Conservation (phyloP, 345 rosid genomes). For the Aquilaria malaccensis region DNA sequence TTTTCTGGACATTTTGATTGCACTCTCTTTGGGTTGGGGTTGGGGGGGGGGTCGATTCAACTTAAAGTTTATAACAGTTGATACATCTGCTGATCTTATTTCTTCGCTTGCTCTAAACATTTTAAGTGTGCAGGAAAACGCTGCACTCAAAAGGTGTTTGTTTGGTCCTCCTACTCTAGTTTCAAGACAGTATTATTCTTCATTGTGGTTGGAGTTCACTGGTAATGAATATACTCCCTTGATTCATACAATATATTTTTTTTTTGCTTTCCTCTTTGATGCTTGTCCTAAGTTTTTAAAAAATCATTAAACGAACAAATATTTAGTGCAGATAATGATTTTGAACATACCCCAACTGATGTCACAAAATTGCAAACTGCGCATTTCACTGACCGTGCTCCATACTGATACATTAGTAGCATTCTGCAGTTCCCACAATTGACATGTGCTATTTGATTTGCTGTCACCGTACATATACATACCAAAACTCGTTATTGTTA, state of each 20-base stretch:
- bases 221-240: not conserved
- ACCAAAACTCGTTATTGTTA: not conserved
- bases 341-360: conserved; percentile 65
- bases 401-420: conserved; percentile 94
- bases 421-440: conserved; percentile 93
- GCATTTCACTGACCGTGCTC: conserved; percentile 91
- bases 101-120: no score
- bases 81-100: no score
- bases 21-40: no score
- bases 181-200: no score
- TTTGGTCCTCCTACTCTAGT: no score
- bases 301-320: not conserved
- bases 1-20: no score
- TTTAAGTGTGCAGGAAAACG: no score
- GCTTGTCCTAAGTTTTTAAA: not conserved
- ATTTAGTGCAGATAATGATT: not conserved
- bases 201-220: not conserved
- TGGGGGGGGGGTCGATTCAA: no score
- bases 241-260: not conserved
- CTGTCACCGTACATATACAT: conserved; percentile 27
- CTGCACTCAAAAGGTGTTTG: no score
- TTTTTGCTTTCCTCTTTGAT: not conserved
- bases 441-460: conserved; percentile 93
- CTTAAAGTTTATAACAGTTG: no score
- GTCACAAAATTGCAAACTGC: conserved; percentile 92